These are phyloP conservation scores for Beta vulgaris DNA, from an alignment of 148 eudicot genomes.

Conservation along the genomic window DNA sequence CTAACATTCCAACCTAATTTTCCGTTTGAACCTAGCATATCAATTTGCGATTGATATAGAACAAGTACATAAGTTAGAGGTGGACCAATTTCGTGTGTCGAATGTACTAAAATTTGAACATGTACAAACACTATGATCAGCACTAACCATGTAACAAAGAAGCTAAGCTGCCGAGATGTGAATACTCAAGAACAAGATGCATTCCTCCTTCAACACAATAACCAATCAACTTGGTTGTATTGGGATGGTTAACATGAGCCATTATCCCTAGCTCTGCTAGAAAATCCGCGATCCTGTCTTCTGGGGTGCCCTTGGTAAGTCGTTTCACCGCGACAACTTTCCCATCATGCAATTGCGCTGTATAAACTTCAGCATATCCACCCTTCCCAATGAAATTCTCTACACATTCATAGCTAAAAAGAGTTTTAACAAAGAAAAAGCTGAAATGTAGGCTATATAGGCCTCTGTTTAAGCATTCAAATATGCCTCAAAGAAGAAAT, in stretches of 20 bases:
- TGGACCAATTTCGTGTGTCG: neutral
- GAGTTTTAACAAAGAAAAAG: neutral
- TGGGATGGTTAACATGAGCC: constrained; percentile 91
- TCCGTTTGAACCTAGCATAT: constrained; percentile 41
- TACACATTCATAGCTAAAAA: constrained; percentile 17
- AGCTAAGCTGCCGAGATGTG: constrained; percentile 84
- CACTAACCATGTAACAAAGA: constrained; percentile 58
- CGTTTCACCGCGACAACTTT: constrained; percentile 69
- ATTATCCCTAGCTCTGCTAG: constrained; percentile 78
- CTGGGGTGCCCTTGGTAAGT: constrained; percentile 51
- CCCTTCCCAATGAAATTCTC: constrained; percentile 84
- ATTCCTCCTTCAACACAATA: constrained; percentile 93
- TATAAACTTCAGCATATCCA: constrained; percentile 90
- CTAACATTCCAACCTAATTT: constrained; percentile 57
- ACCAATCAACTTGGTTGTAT: constrained; percentile 70
- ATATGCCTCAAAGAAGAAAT: no score
- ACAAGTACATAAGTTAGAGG: neutral
- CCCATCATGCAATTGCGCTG: constrained; percentile 55
- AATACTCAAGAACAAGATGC: constrained; percentile 73
- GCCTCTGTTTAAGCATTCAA: no score
- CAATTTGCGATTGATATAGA: neutral
- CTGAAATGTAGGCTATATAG: no score
- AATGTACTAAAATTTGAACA: no score
- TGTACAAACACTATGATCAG: neutral
- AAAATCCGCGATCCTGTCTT: constrained; percentile 64